phyloP scores from a whole-genome alignment of 1,139 yeast species.

The Neolecta irregularis region DNA sequence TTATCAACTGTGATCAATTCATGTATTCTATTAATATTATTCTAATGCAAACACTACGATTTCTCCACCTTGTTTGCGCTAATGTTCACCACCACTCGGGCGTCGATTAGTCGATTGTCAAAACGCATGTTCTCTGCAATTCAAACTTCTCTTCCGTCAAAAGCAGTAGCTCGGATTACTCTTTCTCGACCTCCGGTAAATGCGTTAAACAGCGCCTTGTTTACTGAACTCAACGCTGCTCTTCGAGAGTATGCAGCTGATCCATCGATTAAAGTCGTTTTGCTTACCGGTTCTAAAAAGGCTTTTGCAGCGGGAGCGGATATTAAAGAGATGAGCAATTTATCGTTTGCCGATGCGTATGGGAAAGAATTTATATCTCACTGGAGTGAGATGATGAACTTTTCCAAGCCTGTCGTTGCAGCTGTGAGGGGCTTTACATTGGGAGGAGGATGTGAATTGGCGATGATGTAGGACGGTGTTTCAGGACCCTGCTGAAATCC shows the following conservation, averaged over 20 bases:
- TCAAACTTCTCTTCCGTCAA: too few species aligned
- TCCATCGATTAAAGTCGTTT: conserved; percentile 31
- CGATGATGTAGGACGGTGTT: too few species aligned
- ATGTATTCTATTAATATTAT: too few species aligned
- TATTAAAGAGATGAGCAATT: conserved; percentile 35
- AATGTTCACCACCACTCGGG: too few species aligned
- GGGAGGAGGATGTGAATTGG: conserved; percentile 42
- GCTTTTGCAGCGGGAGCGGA: conserved; percentile 45
- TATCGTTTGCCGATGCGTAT: conserved; percentile 27
- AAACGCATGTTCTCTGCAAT: too few species aligned
- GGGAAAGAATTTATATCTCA: conserved; percentile 25
- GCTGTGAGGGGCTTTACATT: conserved; percentile 40
- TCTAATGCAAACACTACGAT: too few species aligned
- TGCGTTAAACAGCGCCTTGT: conserved; percentile 40
- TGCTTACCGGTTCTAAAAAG: conserved; percentile 32
- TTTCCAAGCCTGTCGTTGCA: conserved; percentile 34
- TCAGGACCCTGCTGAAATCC: too few species aligned
- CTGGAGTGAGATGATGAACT: conserved; percentile 26
- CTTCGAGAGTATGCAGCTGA: conserved; percentile 28
- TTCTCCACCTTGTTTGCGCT: too few species aligned
- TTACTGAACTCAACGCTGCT: conserved; percentile 30
- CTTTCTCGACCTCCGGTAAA: conserved; percentile 55
- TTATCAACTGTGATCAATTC: too few species aligned
- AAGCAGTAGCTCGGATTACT: conserved; percentile 37
- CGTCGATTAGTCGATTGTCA: too few species aligned